Percentiles rank a stretch among this genome's conserved stretches.
Conservation (phyloP, 164 flowering plant species). For the Akebia trifoliata region DNA sequence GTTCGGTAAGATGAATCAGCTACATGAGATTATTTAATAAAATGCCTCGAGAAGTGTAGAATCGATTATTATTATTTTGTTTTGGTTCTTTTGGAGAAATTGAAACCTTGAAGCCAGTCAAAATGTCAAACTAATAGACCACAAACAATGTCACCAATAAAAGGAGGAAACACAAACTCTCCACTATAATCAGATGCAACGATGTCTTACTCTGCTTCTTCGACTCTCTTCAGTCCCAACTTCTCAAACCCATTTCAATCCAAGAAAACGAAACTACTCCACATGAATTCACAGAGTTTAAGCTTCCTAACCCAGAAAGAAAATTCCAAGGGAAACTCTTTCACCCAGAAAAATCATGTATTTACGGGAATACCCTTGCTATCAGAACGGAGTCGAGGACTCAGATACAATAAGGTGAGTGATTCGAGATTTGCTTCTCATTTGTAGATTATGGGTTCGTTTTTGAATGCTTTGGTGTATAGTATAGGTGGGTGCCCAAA, state of each 20-base stretch:
- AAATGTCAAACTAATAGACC: too few species aligned
- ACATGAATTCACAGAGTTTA: conserved; percentile 3
- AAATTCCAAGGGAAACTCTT: neutral
- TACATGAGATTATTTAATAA: too few species aligned
- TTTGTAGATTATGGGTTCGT: neutral
- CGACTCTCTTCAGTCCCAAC: conserved; percentile 18
- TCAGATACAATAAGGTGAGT: neutral
- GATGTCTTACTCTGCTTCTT: conserved; percentile 27
- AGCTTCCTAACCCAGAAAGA: neutral
- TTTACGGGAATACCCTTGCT: conserved; percentile 1
- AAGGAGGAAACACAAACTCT: too few species aligned
- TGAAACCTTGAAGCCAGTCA: too few species aligned
- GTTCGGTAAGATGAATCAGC: too few species aligned
- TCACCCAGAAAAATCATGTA: neutral
- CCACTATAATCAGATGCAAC: too few species aligned
- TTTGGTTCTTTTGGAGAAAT: too few species aligned
- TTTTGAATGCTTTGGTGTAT: neutral
- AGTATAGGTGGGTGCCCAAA: conserved; percentile 28
- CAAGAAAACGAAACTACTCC: conserved; percentile 12
- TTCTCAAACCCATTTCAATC: conserved; percentile 7
- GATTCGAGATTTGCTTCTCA: neutral
- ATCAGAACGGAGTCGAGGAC: neutral
- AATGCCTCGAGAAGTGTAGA: too few species aligned
- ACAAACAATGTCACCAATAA: too few species aligned
- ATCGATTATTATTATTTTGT: too few species aligned